A percentile compares a stretch with the other conserved stretches of the same genome.
These are phyloP conservation scores for Knoxdaviesia capensis DNA, from an alignment of 2,329 filamentous ascomycete genomes.

Conservation along the genomic window DNA sequence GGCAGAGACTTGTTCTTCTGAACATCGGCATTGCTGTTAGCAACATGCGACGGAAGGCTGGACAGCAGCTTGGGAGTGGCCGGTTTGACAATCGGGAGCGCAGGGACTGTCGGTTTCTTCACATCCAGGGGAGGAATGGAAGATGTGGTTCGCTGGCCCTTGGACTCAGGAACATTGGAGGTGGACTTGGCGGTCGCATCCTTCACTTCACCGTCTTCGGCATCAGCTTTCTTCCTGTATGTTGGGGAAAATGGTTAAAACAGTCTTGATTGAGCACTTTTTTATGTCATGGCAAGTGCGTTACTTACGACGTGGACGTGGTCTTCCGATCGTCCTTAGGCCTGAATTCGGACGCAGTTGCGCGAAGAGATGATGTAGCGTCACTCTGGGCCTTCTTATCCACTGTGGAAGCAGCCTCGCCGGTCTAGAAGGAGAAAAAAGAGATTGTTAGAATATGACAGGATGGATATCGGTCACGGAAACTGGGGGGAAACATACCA, in stretches of 20 bases:
- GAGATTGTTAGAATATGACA: neutral
- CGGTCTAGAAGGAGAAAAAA: neutral
- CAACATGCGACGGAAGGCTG: neutral
- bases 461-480: conserved; percentile 3
- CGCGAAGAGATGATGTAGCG: conserved; percentile 24
- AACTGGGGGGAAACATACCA: conserved; percentile 21
- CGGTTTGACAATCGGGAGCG: conserved; percentile 6
- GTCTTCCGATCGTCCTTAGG: conserved; percentile 19
- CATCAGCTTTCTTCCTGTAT: conserved; percentile 16
- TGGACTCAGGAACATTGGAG: conserved; percentile 3
- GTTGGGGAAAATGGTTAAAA: neutral
- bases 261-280: neutral
- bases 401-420: neutral
- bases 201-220: conserved; percentile 56
- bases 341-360: conserved; percentile 45
- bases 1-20: neutral
- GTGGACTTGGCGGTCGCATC: conserved; percentile 17
- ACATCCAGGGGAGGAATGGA: conserved; percentile 1
- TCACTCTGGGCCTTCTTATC: neutral
- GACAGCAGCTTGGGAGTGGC: neutral
- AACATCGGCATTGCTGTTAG: neutral
- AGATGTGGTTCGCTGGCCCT: conserved; percentile 13
- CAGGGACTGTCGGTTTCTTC: conserved; percentile 4
- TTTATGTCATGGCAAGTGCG: conserved; percentile 6
- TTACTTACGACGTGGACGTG: conserved; percentile 5